A percentile compares a stretch with the other conserved stretches of the same genome.
phyloP scores from a whole-genome alignment of 2,329 filamentous ascomycete species.

The Aphanoascus verrucosus region DNA sequence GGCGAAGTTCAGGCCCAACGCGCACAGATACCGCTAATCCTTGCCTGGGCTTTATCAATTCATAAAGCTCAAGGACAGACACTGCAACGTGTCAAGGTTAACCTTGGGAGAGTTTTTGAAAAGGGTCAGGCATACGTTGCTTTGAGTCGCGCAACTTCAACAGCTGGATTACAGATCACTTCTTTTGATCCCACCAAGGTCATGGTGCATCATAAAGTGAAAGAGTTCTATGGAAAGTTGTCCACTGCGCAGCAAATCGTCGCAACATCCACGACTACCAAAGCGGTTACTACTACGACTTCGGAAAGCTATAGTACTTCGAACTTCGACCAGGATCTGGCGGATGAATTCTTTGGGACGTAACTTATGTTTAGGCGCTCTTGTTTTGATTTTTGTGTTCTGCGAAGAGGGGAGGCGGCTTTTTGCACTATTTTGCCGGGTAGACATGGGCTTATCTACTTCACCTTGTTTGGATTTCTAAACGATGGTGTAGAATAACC shows the following conservation, averaged over 20 bases:
- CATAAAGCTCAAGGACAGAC: constrained; percentile 98
- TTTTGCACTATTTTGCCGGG: background rate
- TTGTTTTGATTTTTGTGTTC: background rate
- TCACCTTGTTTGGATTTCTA: background rate
- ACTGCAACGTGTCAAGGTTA: constrained; percentile 84
- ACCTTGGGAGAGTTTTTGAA: constrained; percentile 84
- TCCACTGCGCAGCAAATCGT: constrained; percentile 55
- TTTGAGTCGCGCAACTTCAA: constrained; percentile 79
- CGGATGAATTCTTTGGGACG: background rate
- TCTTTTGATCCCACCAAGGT: constrained; percentile 85
- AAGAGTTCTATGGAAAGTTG: constrained; percentile 73
- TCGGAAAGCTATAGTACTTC: background rate
- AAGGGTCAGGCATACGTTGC: constrained; percentile 97
- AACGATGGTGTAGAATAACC: background rate
- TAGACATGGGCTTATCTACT: background rate
- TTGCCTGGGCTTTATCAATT: constrained; percentile 94
- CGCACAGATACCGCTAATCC: constrained; percentile 70
- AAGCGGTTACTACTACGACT: background rate
- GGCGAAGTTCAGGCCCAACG: constrained; percentile 87
- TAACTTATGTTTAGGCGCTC: background rate
- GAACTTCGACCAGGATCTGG: constrained; percentile 2
- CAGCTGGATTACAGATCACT: constrained; percentile 76
- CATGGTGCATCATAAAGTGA: constrained; percentile 81
- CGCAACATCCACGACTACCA: background rate
- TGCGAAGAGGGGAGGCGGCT: too few species aligned